phyloP scores from a whole-genome alignment of 2,329 filamentous ascomycete species.

The Pestalotiopsis sp. region DNA sequence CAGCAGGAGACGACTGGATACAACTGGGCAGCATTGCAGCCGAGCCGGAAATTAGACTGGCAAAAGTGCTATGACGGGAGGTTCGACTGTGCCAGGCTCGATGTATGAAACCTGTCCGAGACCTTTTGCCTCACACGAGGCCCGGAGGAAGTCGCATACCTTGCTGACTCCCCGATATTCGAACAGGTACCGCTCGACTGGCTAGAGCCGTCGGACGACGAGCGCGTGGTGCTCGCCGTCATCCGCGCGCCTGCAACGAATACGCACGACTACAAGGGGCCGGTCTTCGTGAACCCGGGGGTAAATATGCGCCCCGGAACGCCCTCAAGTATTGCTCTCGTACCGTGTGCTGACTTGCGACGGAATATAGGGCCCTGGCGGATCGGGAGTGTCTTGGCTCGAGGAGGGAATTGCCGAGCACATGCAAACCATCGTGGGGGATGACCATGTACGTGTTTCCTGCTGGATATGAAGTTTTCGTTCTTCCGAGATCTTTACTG shows the following conservation, averaged over 20 bases:
- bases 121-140: not conserved
- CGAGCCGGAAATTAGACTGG: conserved; percentile 36
- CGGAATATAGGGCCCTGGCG: conserved; percentile 46
- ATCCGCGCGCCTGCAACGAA: conserved; percentile 38
- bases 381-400: conserved; percentile 44
- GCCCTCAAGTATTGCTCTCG: not conserved
- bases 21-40: conserved; percentile 30
- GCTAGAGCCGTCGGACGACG: conserved; percentile 35
- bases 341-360: not conserved
- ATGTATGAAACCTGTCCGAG: conserved; percentile 16
- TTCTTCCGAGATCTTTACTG: conserved; percentile 19
- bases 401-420: conserved; percentile 29
- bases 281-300: conserved; percentile 43
- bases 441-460: conserved; percentile 41
- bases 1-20: conserved; percentile 3
- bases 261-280: conserved; percentile 30
- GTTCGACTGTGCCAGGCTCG: conserved; percentile 40
- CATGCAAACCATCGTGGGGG: conserved; percentile 48
- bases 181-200: conserved; percentile 41
- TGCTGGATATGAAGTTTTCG: not conserved
- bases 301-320: conserved; percentile 15
- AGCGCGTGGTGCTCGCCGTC: conserved; percentile 38
- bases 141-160: not conserved
- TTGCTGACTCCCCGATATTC: not conserved
- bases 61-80: conserved; percentile 35